Evolutionary conservation across 1,284 basidiomycete genomes (phyloP), one percentile per base, ranked within the genome.

Genomic region (Sanguinoderma infundibulare): DNA sequence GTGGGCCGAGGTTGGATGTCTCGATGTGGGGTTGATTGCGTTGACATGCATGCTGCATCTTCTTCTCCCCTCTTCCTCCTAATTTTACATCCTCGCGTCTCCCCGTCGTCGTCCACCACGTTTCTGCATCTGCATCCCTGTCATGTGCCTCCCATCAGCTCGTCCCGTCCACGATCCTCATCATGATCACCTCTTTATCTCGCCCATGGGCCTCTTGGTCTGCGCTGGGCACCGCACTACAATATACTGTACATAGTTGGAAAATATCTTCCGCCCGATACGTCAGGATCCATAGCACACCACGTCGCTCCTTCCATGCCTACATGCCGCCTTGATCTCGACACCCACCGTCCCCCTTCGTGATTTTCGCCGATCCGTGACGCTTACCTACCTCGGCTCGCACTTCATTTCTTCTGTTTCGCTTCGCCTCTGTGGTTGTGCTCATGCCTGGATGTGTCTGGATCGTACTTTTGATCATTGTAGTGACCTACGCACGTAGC

Each of bases 171-270:
- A 53, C 39, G 38, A 39, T 34, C 46, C 44, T 57, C 63, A 62
- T 64, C 63, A 64, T 56, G 59, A 61, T 63, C 50, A 24, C 20
- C 51, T 44, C 51, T 51, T 53, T 32, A 28, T 61, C n/a, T 42
- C 55, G 32, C 52, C 55, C 58, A 26, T 17, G 36, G 36, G 50
- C 53, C 40, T 20, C 53, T 34, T 39, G 57, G 57, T 44, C 20
- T 55, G 0, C 53, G 59, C 50, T 49, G 54, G 56, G 62, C 65
- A 60, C 55, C 56, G 62, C 65, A 66, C 53, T 51, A 67, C 53
- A 60, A 58, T 58, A 62, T 65, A 67, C 59, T 66, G 67, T 68
- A 69, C 66, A 69, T 66, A 67, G 64, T 63, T 64, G 64, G 63
- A 64, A 64, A 62, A 54, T 61, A 50, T 61, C 53, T 62, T 57